These are phyloP conservation scores for Syzygium jambos DNA, from an alignment of 345 rosid genomes.

Conservation along the genomic window DNA sequence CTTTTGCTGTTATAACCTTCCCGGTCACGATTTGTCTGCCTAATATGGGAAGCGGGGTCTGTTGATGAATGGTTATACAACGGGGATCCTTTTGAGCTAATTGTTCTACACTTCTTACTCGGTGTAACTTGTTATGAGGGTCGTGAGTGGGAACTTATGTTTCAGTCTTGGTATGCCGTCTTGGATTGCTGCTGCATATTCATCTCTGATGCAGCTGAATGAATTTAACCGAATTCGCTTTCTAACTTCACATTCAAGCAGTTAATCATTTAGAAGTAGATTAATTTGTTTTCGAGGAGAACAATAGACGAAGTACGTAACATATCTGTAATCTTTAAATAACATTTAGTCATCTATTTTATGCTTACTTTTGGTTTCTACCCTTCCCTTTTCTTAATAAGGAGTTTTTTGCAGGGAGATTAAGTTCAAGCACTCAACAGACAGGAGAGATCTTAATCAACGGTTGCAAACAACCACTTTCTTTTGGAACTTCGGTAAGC, in stretches of 20 bases:
- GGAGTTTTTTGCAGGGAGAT: background rate
- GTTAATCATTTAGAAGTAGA: background rate
- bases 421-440: slow-evolving; percentile 10
- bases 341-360: background rate
- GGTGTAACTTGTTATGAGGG: background rate
- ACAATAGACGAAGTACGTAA: background rate
- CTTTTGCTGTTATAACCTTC: background rate
- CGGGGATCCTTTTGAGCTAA: background rate
- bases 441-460: slow-evolving; percentile 35
- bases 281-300: background rate
- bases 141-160: background rate
- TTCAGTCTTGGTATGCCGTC: background rate
- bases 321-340: background rate
- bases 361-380: background rate
- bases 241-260: background rate
- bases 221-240: background rate
- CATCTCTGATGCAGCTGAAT: background rate
- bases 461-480: slow-evolving; percentile 26
- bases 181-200: background rate
- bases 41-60: background rate
- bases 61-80: background rate
- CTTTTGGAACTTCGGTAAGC: background rate
- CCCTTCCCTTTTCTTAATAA: background rate
- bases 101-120: background rate
- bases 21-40: background rate